phyloP scores from a whole-genome alignment of 2,329 filamentous ascomycete genomes.

The Aureobasidium namibiae region DNA sequence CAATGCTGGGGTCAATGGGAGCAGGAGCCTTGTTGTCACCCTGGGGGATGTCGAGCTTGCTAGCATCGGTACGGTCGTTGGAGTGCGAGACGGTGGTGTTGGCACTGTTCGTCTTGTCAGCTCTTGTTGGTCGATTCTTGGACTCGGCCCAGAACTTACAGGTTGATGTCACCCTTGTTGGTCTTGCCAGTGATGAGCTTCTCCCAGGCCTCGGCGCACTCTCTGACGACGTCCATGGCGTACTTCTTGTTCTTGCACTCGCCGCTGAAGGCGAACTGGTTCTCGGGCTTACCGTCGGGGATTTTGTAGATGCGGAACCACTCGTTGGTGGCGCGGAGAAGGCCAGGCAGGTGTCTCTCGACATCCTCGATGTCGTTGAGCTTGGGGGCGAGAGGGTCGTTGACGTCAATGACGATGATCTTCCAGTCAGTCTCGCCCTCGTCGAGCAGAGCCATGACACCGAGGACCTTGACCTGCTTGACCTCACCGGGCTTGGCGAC shows the following conservation, averaged over 20 bases:
- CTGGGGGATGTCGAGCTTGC: conserved; percentile 66
- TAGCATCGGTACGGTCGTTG: conserved; percentile 58
- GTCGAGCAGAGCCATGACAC: conserved; percentile 97
- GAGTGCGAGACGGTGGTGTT: conserved; percentile 73
- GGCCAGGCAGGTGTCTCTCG: conserved; percentile 92
- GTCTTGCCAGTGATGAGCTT: conserved; percentile 89
- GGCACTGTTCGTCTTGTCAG: conserved; percentile 47
- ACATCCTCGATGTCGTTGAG: conserved; percentile 99
- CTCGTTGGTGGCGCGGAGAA: conserved; percentile 96
- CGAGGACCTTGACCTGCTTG: conserved; percentile 99
- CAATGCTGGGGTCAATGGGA: conserved; percentile 90
- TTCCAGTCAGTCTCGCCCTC: conserved; percentile 99
- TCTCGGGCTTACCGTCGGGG: conserved; percentile 99
- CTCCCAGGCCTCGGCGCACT: conserved; percentile 97
- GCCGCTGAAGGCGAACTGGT: conserved; percentile 99
- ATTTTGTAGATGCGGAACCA: conserved; percentile 99
- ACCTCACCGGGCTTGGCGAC: conserved; percentile 93
- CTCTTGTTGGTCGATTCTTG: conserved; percentile 10
- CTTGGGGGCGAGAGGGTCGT: conserved; percentile 92
- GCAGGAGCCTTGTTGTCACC: conserved; percentile 74
- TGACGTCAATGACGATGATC: conserved; percentile 98
- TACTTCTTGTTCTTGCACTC: conserved; percentile 99
- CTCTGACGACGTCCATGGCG: conserved; percentile 87
- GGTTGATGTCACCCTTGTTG: conserved; percentile 64
- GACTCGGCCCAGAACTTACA: conserved; percentile 50